Conservation (phyloP, 2,329 filamentous ascomycete species). For the Rasamsonia emersonii region DNA sequence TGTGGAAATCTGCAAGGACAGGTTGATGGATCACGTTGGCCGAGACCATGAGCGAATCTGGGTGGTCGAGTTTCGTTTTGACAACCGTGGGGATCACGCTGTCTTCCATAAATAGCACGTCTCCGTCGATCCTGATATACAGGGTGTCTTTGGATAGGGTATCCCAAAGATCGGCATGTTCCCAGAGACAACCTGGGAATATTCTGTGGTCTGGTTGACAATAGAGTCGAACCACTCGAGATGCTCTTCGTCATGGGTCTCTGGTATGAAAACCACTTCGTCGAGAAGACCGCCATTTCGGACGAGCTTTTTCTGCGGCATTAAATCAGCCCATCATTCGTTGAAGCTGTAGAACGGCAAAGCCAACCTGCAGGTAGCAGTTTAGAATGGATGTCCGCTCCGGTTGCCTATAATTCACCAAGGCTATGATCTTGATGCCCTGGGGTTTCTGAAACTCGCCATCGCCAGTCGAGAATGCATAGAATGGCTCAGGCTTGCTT, state of each 20-base stretch:
- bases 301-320: conserved; percentile 27
- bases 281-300: conserved; percentile 34
- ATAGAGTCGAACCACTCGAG: conserved; percentile 28
- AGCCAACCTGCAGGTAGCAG: conserved; percentile 32
- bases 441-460: conserved; percentile 24
- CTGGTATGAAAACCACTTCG: conserved; percentile 35
- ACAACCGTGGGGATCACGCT: conserved; percentile 46
- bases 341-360: neutral
- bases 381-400: conserved; percentile 30
- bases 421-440: conserved; percentile 27
- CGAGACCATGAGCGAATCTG: conserved; percentile 44
- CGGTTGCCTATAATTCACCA: conserved; percentile 31
- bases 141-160: conserved; percentile 19
- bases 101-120: conserved; percentile 35
- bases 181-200: no score
- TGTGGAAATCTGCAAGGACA: conserved; percentile 46
- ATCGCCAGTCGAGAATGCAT: conserved; percentile 20
- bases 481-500: conserved; percentile 18
- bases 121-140: conserved; percentile 38
- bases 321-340: neutral
- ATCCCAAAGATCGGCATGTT: no score
- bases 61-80: conserved; percentile 44
- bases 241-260: conserved; percentile 26
- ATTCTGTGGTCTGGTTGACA: conserved; percentile 21
- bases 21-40: conserved; percentile 52